Base-by-base conservation (phyloP, 345 rosid genomes). In the Conringia planisiliqua region DNA sequence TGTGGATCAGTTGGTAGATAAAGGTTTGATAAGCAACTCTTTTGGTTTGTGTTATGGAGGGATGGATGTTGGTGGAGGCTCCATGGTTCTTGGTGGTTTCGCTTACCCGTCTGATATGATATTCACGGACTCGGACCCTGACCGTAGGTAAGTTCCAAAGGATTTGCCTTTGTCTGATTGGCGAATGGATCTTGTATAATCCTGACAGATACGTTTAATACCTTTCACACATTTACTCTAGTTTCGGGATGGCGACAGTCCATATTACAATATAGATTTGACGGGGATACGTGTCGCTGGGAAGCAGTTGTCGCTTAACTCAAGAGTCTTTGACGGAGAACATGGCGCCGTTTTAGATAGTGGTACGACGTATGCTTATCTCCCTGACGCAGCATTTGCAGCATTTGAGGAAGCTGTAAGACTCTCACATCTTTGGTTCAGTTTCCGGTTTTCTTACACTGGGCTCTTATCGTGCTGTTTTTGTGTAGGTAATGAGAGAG, bases 11-110 rank as follows among this genome's bases (percentile, higher is more conserved):
- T 93, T 95, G 58, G 97, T 89, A 43, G 93, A 85, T 35, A 92
- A 87, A 71, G 86, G 91, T 47, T 86, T 81, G 29, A 92, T 95
- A 42, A 87, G 82, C 80, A 92, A 94, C 76, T 91, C 99, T 7
- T 95, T 92, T 77, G 84, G 97, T 9, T 81, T 94, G 70, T 94
- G 99, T 78, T 95, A 91, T 55, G 99, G 99, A 75, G 99, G 97
- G 55, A 95, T 95, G 97, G 88, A 83, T 76, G 56, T 90, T 52
- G 99, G 96, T 32, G 97, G 97, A 4, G 97, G 97, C 32, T 89
- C 99, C 0, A 95, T 95, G 99, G 84, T 92, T 83, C 97, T 95
- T 71, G 99, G 99, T 3, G 85, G 84, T 57, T 82, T 90, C 30
- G 68, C 85, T 32, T 32, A 32, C 24, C 97, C 96, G 4, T 56